Evolutionary conservation across 495 filamentous ascomycete genomes (phyloP).

Genomic region (Podospora pseudoanserina): DNA sequence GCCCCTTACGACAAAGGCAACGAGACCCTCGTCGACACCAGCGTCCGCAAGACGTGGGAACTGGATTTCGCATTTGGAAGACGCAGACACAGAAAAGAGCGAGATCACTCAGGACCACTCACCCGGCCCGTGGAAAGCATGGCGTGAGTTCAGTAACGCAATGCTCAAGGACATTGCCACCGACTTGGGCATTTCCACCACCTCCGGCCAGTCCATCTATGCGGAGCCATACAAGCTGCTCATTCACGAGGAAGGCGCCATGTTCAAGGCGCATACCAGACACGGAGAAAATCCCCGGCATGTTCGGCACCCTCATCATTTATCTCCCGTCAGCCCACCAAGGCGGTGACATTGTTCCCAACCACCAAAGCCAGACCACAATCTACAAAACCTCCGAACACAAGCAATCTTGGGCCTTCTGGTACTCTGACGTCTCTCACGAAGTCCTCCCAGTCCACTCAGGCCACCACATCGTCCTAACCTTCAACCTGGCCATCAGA

Average conservation of each 20-base stretch:
- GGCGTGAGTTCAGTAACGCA: too few relatives aligned
- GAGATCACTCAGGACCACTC: too few relatives aligned
- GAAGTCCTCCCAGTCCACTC: conserved; percentile 48
- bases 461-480: conserved; percentile 51
- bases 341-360: conserved; percentile 49
- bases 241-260: conserved; percentile 53
- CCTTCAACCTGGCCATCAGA: conserved; percentile 50
- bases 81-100: too few relatives aligned
- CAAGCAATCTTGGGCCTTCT: conserved; percentile 38
- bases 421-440: conserved; percentile 55
- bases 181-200: neutral
- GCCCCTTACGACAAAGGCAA: too few relatives aligned
- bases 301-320: conserved; percentile 58
- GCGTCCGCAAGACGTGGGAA: conserved; percentile 51
- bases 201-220: conserved; percentile 16
- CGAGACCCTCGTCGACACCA: conserved; percentile 21
- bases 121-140: too few relatives aligned
- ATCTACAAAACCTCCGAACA: conserved; percentile 38
- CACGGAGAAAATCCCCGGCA: conserved; percentile 50
- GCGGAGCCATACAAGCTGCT: conserved; percentile 54
- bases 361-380: conserved; percentile 37
- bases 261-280: conserved; percentile 53
- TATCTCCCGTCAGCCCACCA: conserved; percentile 51
- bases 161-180: too few relatives aligned
- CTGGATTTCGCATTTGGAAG: conserved; percentile 26